A percentile compares a stretch with the other conserved stretches of the same genome.
Conservation (phyloP, 306 rosid genomes). For the Cicer pinnatifidum region DNA sequence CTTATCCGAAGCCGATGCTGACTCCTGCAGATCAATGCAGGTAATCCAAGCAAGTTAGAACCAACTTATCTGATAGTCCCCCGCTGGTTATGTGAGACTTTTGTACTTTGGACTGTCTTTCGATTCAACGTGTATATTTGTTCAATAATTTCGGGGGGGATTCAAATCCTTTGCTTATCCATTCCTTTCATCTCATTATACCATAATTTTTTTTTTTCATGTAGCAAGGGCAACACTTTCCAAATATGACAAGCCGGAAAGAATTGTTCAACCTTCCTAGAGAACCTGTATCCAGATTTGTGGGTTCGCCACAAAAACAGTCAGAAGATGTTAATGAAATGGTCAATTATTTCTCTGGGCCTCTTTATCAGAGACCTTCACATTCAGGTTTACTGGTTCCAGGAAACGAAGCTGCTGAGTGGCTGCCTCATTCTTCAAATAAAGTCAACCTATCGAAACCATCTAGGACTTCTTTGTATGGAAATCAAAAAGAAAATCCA, state of each 20-base stretch:
- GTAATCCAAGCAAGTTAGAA: constrained; percentile 49
- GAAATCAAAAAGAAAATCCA: constrained; percentile 57
- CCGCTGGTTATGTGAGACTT: constrained; percentile 1
- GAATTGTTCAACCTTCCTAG: constrained; percentile 58
- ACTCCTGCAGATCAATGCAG: constrained; percentile 49
- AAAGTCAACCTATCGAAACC: constrained; percentile 54
- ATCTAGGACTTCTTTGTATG: constrained; percentile 51
- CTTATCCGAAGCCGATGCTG: constrained; percentile 47
- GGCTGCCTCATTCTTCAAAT: constrained; percentile 40
- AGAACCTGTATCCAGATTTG: constrained; percentile 64
- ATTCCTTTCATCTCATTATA: constrained; percentile 30
- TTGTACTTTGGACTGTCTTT: background rate
- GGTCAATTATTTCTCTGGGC: constrained; percentile 50
- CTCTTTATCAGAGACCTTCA: constrained; percentile 56
- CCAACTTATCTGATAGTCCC: constrained; percentile 20
- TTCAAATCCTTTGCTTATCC: constrained; percentile 24
- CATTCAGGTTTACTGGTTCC: constrained; percentile 77
- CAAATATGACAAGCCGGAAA: constrained; percentile 52
- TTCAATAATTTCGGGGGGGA: constrained; percentile 29
- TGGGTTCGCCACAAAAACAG: constrained; percentile 57
- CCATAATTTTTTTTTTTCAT: constrained; percentile 19
- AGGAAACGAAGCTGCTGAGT: constrained; percentile 56
- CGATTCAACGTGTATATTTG: constrained; percentile 3
- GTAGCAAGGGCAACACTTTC: constrained; percentile 63
- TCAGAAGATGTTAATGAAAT: constrained; percentile 49